Conservation (phyloP, 768 basidiomycete species). For the Steccherinum ochraceum region DNA sequence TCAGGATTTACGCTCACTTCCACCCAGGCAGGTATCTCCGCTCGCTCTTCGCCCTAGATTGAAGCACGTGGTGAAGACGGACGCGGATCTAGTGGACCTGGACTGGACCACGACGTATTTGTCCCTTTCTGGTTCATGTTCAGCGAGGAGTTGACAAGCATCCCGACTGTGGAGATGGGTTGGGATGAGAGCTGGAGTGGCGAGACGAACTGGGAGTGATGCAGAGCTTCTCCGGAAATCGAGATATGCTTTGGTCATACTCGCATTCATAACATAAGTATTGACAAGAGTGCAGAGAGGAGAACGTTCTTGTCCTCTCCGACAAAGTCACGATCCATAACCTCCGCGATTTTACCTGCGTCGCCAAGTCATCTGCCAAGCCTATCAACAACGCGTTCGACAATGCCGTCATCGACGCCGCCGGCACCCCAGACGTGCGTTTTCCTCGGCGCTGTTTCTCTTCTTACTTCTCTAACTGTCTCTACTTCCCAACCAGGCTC, state of each 20-base stretch:
- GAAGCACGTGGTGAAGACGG: constrained; percentile 65
- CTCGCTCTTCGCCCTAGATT: constrained; percentile 38
- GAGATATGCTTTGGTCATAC: constrained; percentile 31
- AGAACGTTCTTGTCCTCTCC: constrained; percentile 62
- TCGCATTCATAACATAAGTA: background rate
- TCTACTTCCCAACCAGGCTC: constrained; percentile 30
- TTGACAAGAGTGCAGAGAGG: constrained; percentile 34
- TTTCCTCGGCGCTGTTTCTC: background rate
- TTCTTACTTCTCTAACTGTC: background rate
- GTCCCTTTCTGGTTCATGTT: constrained; percentile 79
- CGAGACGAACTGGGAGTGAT: constrained; percentile 57
- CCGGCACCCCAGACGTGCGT: constrained; percentile 44
- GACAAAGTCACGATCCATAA: constrained; percentile 71
- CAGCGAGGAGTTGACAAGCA: constrained; percentile 48
- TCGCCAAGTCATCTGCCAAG: constrained; percentile 42
- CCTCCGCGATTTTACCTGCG: constrained; percentile 45
- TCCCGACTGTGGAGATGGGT: constrained; percentile 69
- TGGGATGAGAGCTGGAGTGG: constrained; percentile 58
- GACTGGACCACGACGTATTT: constrained; percentile 77
- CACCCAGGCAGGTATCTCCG: constrained; percentile 43
- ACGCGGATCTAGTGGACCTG: constrained; percentile 55
- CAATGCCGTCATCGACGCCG: constrained; percentile 50
- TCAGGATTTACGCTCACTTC: background rate
- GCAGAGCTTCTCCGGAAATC: constrained; percentile 54
- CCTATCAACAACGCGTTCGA: constrained; percentile 50